Percentiles rank a stretch among this genome's conserved stretches.
Conservation (phyloP, 108 stramenopile species). For the Fragilaria crotonensis region DNA sequence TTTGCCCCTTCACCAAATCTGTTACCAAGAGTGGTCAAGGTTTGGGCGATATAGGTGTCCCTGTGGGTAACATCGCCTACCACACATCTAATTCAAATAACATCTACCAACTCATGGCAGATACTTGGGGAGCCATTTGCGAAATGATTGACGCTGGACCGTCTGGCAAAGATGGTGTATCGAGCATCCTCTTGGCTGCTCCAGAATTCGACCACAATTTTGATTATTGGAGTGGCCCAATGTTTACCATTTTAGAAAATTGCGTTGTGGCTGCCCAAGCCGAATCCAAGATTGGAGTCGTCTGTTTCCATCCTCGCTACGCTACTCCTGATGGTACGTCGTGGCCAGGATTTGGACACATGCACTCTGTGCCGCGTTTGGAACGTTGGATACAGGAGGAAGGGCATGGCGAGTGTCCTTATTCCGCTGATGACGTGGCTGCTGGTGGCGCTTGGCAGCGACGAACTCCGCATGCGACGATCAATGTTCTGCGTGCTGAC, state of each 20-base stretch:
- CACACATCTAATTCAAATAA: constrained; percentile 33
- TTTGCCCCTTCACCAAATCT: constrained; percentile 77
- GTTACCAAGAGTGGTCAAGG: constrained; percentile 62
- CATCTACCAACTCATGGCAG: constrained; percentile 51
- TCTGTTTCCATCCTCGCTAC: constrained; percentile 79
- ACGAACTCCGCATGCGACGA: constrained; percentile 70
- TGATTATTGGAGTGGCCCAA: constrained; percentile 61
- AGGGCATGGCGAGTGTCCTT: too few relatives aligned
- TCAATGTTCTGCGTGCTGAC: constrained; percentile 72
- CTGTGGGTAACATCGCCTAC: constrained; percentile 60
- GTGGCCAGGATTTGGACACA: constrained; percentile 84
- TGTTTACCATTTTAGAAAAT: constrained; percentile 75
- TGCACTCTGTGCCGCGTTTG: constrained; percentile 72
- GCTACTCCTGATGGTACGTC: constrained; percentile 60
- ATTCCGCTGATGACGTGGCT: constrained; percentile 51
- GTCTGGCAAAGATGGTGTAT: constrained; percentile 43
- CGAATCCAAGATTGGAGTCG: constrained; percentile 58
- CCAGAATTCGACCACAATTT: constrained; percentile 69
- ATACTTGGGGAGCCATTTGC: constrained; percentile 52
- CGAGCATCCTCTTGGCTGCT: constrained; percentile 69
- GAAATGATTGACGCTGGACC: constrained; percentile 67
- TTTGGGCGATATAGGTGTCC: constrained; percentile 52
- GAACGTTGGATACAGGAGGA: constrained; percentile 51
- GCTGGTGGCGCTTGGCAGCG: constrained; percentile 82
- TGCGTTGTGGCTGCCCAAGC: constrained; percentile 59